Base-by-base conservation (phyloP, 106 monocot species). In the Iris macrosiphon region DNA sequence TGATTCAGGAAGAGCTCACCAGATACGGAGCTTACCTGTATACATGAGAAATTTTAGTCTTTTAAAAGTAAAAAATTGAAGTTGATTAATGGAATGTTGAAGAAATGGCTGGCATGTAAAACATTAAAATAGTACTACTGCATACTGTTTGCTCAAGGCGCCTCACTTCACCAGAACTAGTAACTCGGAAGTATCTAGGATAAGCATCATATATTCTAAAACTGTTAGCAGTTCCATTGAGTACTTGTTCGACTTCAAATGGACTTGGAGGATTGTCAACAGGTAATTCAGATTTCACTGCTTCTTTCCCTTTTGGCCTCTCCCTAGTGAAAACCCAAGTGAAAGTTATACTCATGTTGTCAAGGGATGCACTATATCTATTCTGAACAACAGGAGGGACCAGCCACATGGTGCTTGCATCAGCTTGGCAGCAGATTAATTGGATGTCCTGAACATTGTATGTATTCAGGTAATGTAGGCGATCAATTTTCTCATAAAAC, bases 381-480 rank as follows among this genome's bases (percentile, higher is more conserved):
- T 51, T 67, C 52, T 73, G 73, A 33, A 85, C 89, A 18, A 80
- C 44, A 19, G 79, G 59, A 75, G 96, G 96, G 24, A 96, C 68
- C 62, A 78, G 38, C 89, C 89, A 96, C 61, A 82, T 51, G 22
- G 86, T 66, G 49, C 82, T 90, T 34, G 96, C 82, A 86, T 89
- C 89, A 53, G 85, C 74, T 67, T 86, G 86, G 66, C 96, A 96
- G 58, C 96, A 96, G 49, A 96, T 83, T 56, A 90, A 65, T 49
- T 96, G 96, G 57, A 96, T 96, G 52, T 96, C 96, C 55, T 90
- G 86, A n/a, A 65, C 72, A 67, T 90, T 96, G 69, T 86, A 96
- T 34, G 77, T 41, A 0, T 62, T 66, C n/a, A 90, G 37, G 31
- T 75, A 85, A 65, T 67, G 19, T 7, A 63, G 52, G 2, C 60